Evolutionary conservation across 2,329 filamentous ascomycete species (phyloP).

Genomic region (Passalora sequoiae): DNA sequence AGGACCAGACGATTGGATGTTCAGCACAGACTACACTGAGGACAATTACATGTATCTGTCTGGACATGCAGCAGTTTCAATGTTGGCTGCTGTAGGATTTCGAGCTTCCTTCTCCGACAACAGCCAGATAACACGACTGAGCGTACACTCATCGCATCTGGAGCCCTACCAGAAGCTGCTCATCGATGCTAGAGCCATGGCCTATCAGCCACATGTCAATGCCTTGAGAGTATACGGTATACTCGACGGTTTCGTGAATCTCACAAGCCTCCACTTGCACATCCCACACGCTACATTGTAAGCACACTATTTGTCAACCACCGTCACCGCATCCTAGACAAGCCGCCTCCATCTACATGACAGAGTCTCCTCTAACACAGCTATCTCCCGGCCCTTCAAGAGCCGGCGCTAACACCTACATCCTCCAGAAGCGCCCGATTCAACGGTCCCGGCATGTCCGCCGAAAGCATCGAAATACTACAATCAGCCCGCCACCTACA

Average conservation of each 20-base stretch:
- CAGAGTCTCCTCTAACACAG: no score
- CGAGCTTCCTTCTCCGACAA: conserved; percentile 15
- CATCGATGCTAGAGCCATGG: neutral
- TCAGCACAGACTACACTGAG: conserved; percentile 8
- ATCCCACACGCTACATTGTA: conserved; percentile 14
- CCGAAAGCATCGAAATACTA: conserved; percentile 16
- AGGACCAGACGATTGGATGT: conserved; percentile 22
- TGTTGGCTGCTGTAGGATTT: conserved; percentile 19
- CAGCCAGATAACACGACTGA: conserved; percentile 12
- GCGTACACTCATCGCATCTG: conserved; percentile 15
- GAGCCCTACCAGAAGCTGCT: conserved; percentile 7
- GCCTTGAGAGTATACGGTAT: conserved; percentile 4
- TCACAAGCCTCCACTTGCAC: conserved; percentile 13
- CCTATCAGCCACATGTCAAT: neutral
- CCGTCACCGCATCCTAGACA: no score
- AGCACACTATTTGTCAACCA: no score
- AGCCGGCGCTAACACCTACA: no score
- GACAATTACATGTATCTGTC: conserved; percentile 6
- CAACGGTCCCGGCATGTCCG: conserved; percentile 3
- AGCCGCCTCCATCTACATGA: no score
- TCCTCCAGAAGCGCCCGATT: conserved; percentile 6
- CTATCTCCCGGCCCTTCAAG: no score
- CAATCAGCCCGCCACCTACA: conserved; percentile 6
- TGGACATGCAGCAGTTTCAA: conserved; percentile 16
- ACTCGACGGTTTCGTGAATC: conserved; percentile 10